Conservation (phyloP, 305 asterid genomes). For the Solanum hybrid region DNA sequence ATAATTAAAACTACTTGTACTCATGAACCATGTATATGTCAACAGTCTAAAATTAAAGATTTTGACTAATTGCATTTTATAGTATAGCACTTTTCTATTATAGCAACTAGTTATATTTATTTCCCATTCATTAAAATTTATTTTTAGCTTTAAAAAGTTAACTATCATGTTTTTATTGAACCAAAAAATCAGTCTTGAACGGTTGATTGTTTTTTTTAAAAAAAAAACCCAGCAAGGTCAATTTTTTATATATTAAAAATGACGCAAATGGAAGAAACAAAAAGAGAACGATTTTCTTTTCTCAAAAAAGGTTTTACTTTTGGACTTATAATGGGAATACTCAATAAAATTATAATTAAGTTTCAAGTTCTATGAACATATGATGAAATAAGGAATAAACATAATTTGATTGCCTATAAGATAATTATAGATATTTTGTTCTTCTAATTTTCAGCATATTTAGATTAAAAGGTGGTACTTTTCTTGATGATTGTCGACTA, state of each 20-base stretch:
- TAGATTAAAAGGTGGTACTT: neutral
- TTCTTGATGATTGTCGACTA: neutral
- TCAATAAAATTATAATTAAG: neutral
- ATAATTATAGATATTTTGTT: neutral
- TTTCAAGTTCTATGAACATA: neutral
- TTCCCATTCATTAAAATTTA: neutral
- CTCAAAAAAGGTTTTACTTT: neutral
- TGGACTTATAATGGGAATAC: neutral
- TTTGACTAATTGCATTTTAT: no score
- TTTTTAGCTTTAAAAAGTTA: no score
- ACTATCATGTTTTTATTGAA: neutral
- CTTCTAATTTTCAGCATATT: neutral
- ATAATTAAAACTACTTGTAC: no score
- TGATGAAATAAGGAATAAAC: neutral
- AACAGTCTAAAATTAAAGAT: no score
- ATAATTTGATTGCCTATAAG: neutral
- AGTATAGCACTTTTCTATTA: no score
- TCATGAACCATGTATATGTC: no score
- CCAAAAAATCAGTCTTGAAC: neutral
- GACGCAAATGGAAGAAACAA: neutral
- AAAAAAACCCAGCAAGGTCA: neutral
- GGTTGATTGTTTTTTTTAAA: no score
- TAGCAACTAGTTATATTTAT: neutral
- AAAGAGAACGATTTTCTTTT: neutral
- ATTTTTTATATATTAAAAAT: neutral